Evolutionary conservation across 2,329 filamentous ascomycete species (phyloP).

Genomic region (Talaromyces albobiverticillius): DNA sequence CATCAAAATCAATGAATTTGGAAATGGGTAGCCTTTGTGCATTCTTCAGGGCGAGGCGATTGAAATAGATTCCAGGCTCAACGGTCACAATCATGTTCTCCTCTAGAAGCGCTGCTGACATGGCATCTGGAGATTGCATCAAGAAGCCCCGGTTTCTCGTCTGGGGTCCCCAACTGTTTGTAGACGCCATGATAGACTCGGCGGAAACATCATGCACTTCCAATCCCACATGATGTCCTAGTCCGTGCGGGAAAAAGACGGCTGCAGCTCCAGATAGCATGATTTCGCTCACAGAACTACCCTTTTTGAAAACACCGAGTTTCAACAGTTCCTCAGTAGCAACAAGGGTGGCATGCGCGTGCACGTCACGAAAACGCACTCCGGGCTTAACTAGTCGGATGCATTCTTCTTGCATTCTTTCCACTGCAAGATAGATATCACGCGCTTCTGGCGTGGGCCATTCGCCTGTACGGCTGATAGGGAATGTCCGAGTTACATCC

Average conservation of each 20-base stretch:
- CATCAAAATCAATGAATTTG: constrained; percentile 38
- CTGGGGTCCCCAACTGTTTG: constrained; percentile 17
- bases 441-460: constrained; percentile 61
- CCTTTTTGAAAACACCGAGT: constrained; percentile 68
- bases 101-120: constrained; percentile 39
- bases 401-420: constrained; percentile 80
- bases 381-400: constrained; percentile 71
- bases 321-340: constrained; percentile 75
- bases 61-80: constrained; percentile 52
- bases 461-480: constrained; percentile 60
- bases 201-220: constrained; percentile 45
- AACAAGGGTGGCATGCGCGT: constrained; percentile 74
- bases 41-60: constrained; percentile 34
- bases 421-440: constrained; percentile 77
- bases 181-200: constrained; percentile 31
- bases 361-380: constrained; percentile 76
- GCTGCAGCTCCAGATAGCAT: constrained; percentile 34
- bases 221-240: constrained; percentile 59
- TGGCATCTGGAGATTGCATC: constrained; percentile 28
- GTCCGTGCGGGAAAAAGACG: constrained; percentile 43
- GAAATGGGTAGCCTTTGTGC: constrained; percentile 29
- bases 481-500: constrained; percentile 81
- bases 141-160: constrained; percentile 15
- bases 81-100: constrained; percentile 57
- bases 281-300: constrained; percentile 54